phyloP scores from a whole-genome alignment of 805 yeast genomes.

The Pichia manshurica region DNA sequence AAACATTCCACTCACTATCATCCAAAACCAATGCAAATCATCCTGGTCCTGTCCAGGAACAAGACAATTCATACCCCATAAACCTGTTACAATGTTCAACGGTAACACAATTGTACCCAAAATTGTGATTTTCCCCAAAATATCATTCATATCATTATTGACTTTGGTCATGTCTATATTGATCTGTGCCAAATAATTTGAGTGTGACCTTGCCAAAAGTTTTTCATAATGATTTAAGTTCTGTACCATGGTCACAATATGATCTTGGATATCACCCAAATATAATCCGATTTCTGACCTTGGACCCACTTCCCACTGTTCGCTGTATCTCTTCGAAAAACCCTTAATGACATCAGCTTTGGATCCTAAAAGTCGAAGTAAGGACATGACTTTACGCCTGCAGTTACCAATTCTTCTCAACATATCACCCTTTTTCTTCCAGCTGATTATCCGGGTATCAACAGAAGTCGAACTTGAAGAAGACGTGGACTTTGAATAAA shows the following conservation, averaged over 20 bases:
- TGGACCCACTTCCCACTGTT: conserved; percentile 75
- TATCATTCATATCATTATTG: conserved; percentile 95
- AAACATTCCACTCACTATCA: conserved; percentile 42
- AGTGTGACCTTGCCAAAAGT: conserved; percentile 87
- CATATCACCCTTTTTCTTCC: conserved; percentile 95
- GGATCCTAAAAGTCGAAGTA: conserved; percentile 75
- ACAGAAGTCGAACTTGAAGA: conserved; percentile 31
- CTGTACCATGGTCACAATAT: conserved; percentile 95
- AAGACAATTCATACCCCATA: conserved; percentile 98
- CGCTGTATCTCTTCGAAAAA: conserved; percentile 84
- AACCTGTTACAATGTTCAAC: conserved; percentile 88
- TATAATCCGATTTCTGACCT: conserved; percentile 88
- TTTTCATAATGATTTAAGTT: conserved; percentile 92
- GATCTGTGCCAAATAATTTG: conserved; percentile 92
- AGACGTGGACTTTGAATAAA: conserved; percentile 15
- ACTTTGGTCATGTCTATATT: conserved; percentile 97
- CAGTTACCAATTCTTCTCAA: conserved; percentile 91
- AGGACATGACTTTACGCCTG: conserved; percentile 88
- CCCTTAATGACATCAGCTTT: conserved; percentile 98
- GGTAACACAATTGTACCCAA: conserved; percentile 94
- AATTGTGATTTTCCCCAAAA: conserved; percentile 85
- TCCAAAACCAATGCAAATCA: conserved; percentile 62
- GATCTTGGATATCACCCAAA: conserved; percentile 96
- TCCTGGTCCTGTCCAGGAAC: conserved; percentile 85
- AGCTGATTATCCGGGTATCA: conserved; percentile 47